phyloP scores from a whole-genome alignment of 2,329 filamentous ascomycete species.

The Albifimbria verrucaria region DNA sequence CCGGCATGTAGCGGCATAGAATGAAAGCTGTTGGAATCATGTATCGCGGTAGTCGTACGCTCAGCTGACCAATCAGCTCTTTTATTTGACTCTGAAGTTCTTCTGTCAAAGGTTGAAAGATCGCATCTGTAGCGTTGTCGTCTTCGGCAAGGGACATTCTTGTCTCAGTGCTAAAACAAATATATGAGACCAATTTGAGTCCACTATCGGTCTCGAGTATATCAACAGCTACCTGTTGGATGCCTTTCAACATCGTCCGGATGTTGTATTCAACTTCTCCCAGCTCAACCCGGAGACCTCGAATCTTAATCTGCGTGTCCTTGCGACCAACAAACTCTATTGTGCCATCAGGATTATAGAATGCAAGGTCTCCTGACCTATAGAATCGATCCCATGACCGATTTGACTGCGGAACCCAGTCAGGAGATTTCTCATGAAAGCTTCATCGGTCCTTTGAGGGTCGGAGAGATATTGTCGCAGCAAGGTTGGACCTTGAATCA shows the following conservation, averaged over 20 bases:
- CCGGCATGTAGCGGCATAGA: constrained; percentile 14
- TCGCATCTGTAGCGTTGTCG: constrained; percentile 10
- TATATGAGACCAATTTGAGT: constrained; percentile 5
- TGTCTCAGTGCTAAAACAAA: constrained; percentile 5
- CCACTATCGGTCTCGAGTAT: constrained; percentile 1
- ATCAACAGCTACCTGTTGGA: constrained; percentile 5
- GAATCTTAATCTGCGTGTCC: constrained; percentile 53
- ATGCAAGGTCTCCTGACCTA: constrained; percentile 19
- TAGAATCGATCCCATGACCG: constrained; percentile 13
- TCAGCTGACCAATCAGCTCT: constrained; percentile 11
- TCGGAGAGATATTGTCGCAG: constrained; percentile 18
- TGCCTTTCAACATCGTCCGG: background rate
- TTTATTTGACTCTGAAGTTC: constrained; percentile 8
- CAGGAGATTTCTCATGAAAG: constrained; percentile 21
- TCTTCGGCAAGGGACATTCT: background rate
- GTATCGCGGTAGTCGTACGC: constrained; percentile 11
- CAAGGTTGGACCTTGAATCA: constrained; percentile 17
- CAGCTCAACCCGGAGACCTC: constrained; percentile 50
- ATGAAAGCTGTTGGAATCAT: constrained; percentile 17
- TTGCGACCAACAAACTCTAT: constrained; percentile 44
- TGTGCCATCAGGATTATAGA: constrained; percentile 26
- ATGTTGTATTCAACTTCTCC: constrained; percentile 9
- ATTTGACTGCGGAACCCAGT: constrained; percentile 7
- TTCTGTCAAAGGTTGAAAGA: background rate
- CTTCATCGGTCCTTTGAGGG: constrained; percentile 15